These are phyloP conservation scores for Tubosaeta brunneosetosa DNA, from an alignment of 768 basidiomycete species.

Conservation along the genomic window DNA sequence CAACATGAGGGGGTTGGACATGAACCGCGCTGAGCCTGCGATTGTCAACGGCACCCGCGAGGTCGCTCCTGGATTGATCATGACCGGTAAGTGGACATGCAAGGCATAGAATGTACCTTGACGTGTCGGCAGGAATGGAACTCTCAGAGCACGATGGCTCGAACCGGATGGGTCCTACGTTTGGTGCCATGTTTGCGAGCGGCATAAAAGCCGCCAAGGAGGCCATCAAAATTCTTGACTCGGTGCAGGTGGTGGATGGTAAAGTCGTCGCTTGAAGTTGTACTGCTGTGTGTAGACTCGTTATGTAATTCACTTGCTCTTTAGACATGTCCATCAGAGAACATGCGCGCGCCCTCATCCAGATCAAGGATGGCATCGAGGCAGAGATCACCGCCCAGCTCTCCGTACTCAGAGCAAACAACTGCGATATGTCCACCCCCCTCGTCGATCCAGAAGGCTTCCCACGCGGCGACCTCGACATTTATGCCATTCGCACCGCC, in stretches of 20 bases:
- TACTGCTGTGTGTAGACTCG: background rate
- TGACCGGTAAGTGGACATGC: conserved; percentile 49
- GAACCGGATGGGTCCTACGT: conserved; percentile 75
- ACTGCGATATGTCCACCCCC: conserved; percentile 61
- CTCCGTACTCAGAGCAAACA: conserved; percentile 58
- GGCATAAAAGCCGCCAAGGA: conserved; percentile 70
- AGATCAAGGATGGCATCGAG: conserved; percentile 69
- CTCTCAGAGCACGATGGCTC: conserved; percentile 76
- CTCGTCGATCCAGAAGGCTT: conserved; percentile 87
- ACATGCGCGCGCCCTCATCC: conserved; percentile 59
- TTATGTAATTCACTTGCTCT: conserved; percentile 9
- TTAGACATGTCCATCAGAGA: conserved; percentile 41
- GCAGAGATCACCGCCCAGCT: conserved; percentile 60
- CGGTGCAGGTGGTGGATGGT: conserved; percentile 48
- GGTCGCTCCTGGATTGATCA: conserved; percentile 68
- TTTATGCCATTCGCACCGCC: conserved; percentile 73
- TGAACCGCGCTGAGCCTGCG: conserved; percentile 78
- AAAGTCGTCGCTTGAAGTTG: conserved; percentile 40
- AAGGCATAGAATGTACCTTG: background rate
- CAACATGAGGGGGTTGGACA: conserved; percentile 77
- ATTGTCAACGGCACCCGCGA: conserved; percentile 76
- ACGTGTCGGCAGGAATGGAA: conserved; percentile 61
- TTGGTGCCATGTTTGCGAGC: conserved; percentile 76
- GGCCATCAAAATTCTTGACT: conserved; percentile 50
- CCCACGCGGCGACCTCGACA: conserved; percentile 81